Evolutionary conservation across 306 rosid species (phyloP), one percentile per base, ranked within the genome.

Genomic region (Begonia loranthoides): DNA sequence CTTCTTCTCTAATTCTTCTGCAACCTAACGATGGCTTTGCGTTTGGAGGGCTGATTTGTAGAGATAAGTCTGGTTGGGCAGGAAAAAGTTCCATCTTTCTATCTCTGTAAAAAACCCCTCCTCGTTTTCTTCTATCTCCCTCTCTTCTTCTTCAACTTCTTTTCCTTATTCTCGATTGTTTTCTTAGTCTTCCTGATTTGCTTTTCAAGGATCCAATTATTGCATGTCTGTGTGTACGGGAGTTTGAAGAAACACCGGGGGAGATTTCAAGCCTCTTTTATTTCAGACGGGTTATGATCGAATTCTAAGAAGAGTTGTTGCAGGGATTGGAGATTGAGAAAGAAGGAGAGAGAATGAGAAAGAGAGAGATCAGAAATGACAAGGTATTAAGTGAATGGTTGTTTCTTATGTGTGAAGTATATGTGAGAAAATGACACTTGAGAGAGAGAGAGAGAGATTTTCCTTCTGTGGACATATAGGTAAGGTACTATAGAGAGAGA

Each of bases 401-500:
- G 84, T 82, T 79, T 82, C 94, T 80, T 82, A 79, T 76, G 93
- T 78, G 93, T 72, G 94, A 83, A 86, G 94, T 79, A 76, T 90
- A 76, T 78, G 94, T 63, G 92, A 78, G 96, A 86, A 78, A 86
- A 90, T 82, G 99, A 90, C 99, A 86, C 86, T 86, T 80, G 76
- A 78, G 67, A 45, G 65, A 64, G 79, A 67, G 59, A 54, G 73
- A 38, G 43, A 54, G 58, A 53, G 59, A 36, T 17, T 70, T 63
- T 75, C 63, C 65, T 69, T 73, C 67, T 69, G 76, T 83, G 83
- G 82, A 79, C 77, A n/a, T n/a, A n/a, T n/a, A n/a, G n/a, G n/a
- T n/a, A n/a, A n/a, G n/a, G n/a, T n/a, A n/a, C n/a, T n/a, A n/a
- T n/a, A n/a, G n/a, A n/a, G n/a, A n/a, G n/a, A n/a, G n/a, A n/a